A percentile compares a stretch with the other conserved stretches of the same genome.
These are phyloP conservation scores for Stagonosporopsis cucurbitacearum DNA, from an alignment of 2,329 filamentous ascomycete species.

Conservation along the genomic window DNA sequence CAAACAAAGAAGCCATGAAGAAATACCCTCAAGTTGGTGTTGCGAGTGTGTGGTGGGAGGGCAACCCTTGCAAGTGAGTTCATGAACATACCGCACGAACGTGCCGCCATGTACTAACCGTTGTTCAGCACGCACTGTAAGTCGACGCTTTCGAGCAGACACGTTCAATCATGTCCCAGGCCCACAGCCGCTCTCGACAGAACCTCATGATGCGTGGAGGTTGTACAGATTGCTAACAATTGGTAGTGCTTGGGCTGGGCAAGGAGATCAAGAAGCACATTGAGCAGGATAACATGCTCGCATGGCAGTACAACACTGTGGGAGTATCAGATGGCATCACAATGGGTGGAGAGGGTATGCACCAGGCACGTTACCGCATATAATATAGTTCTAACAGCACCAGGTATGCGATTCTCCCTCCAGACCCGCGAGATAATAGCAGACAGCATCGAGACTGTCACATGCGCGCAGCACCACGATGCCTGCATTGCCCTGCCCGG, in stretches of 20 bases:
- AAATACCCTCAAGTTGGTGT: conserved; percentile 89
- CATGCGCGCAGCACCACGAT: conserved; percentile 89
- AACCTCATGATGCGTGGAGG: conserved; percentile 23
- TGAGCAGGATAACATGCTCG: conserved; percentile 83
- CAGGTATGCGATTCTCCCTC: conserved; percentile 92
- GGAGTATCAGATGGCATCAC: conserved; percentile 92
- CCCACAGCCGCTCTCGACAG: conserved; percentile 1
- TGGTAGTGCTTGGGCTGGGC: conserved; percentile 78
- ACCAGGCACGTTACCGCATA: background rate
- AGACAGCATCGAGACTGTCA: conserved; percentile 92
- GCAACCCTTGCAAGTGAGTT: conserved; percentile 90
- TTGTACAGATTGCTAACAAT: conserved; percentile 21
- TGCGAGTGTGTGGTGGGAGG: conserved; percentile 96
- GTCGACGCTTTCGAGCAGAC: conserved; percentile 21
- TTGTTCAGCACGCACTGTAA: conserved; percentile 57
- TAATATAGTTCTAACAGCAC: background rate
- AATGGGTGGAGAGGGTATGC: conserved; percentile 85
- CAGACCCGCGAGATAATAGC: conserved; percentile 92
- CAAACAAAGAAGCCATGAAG: conserved; percentile 83
- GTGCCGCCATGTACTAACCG: conserved; percentile 31
- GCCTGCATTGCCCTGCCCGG: conserved; percentile 92
- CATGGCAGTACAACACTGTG: conserved; percentile 93
- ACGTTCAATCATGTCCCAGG: background rate
- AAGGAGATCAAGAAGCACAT: conserved; percentile 86
- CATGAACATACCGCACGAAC: conserved; percentile 54